Conservation (phyloP, 2,329 filamentous ascomycete species). For the Fusarium papillatum region DNA sequence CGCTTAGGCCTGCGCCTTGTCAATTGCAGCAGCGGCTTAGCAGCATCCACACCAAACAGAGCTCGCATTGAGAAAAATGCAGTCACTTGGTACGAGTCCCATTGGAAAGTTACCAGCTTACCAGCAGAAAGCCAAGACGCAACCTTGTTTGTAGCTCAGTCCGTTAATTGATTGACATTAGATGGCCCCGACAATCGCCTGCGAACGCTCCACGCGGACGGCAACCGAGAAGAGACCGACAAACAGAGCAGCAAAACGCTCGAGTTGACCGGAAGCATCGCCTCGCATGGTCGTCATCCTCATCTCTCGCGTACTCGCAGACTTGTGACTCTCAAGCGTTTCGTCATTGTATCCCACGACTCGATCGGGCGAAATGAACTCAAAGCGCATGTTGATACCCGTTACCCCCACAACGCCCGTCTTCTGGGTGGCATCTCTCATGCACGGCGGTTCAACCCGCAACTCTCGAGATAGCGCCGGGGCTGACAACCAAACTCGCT, state of each 20-base stretch:
- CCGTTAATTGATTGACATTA: background rate
- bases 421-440: constrained; percentile 44
- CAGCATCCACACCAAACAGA: background rate
- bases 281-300: background rate
- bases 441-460: constrained; percentile 52
- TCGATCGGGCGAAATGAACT: constrained; percentile 13
- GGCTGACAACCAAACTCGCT: constrained; percentile 40
- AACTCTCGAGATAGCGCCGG: constrained; percentile 48
- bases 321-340: background rate
- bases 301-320: constrained; percentile 2
- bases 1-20: background rate
- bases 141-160: background rate
- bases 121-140: background rate
- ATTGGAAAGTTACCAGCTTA: background rate
- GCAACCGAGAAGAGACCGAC: background rate
- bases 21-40: background rate
- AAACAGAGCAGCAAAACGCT: background rate
- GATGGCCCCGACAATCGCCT: background rate
- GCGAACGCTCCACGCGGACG: background rate
- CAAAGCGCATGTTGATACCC: constrained; percentile 14
- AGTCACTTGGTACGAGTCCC: background rate
- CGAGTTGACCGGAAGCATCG: background rate
- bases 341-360: constrained; percentile 8
- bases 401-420: constrained; percentile 34
- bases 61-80: background rate